Evolutionary conservation across 345 rosid species (phyloP), one percentile per base, ranked within the genome.

Genomic region (Lagerstroemia speciosa): DNA sequence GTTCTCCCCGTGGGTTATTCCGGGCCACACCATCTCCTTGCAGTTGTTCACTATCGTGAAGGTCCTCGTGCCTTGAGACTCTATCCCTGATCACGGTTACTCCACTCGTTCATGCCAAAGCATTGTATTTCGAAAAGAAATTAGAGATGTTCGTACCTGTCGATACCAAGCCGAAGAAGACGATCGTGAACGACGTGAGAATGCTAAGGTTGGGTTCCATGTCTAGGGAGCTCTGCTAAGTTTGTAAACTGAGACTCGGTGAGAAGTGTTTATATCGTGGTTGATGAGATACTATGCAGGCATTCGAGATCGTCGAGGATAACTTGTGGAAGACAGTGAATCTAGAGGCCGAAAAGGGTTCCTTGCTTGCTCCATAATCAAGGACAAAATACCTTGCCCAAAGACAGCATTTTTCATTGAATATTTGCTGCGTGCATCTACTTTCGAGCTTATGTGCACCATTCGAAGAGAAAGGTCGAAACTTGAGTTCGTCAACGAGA

Each of bases 21-120:
- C 93, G 0, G 93, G 93, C 93, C 93, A 87, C 61, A 87, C 71
- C 34, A 82, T 79, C 72, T 85, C 90, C 12, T 82, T 72, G 81
- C 93, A 87, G 66, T 66, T 69, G 69, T 85, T 87, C 27, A 78
- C 78, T 34, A 83, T 52, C 27, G 88, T 87, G 24, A 87, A 78
- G 4, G 69, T 79, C 72, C 73, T 81, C 10, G 77, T 78, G 29
- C 69, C 67, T 57, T 78, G 71, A n/a, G 69, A 71, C 32, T 26
- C 66, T 45, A 52, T 58, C 38, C 65, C 67, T 48, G 67, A 68
- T 74, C 4, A 16, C 20, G 26, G 72, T 62, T 33, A 33, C 32
- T 24, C 22, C 19, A 36, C 3, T 48, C 24, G 55, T 48, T 48
- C 55, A 0, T 48, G 20, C 0, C 55, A 48, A 3, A 48, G 8